Evolutionary conservation across 768 basidiomycete species (phyloP).

Genomic region (Coprinellus aureogranulatus): DNA sequence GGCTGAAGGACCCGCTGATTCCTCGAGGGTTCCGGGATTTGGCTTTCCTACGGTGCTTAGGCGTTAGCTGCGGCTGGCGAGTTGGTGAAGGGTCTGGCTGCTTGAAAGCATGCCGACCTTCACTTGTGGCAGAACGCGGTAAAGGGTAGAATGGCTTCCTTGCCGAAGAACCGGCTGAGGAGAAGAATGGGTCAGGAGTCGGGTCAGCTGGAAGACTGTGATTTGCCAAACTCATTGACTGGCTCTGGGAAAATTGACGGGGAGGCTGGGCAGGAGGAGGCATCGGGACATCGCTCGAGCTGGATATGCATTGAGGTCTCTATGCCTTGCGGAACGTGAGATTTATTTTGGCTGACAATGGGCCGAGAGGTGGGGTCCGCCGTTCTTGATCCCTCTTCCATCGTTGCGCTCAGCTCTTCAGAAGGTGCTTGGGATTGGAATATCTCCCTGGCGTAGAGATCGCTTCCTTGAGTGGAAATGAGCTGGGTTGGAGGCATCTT

Average conservation of each 20-base stretch:
- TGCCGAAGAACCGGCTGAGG: background rate
- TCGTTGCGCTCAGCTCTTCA: too few relatives aligned
- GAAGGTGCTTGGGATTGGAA: background rate
- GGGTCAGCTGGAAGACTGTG: background rate
- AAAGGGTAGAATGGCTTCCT: background rate
- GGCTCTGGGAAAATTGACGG: background rate
- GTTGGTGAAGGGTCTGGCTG: too few relatives aligned
- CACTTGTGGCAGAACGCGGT: background rate
- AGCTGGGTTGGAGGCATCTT: background rate
- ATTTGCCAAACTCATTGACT: background rate
- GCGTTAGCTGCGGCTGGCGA: too few relatives aligned
- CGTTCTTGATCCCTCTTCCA: too few relatives aligned
- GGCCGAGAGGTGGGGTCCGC: background rate
- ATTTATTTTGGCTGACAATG: background rate
- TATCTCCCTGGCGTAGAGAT: slow-evolving; percentile 4
- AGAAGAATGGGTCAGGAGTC: background rate
- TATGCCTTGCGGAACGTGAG: background rate
- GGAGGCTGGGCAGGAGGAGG: background rate
- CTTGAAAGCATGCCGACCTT: background rate
- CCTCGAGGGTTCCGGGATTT: too few relatives aligned
- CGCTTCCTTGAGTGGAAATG: background rate
- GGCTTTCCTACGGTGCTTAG: too few relatives aligned
- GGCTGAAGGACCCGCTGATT: too few relatives aligned
- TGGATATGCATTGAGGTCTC: background rate
- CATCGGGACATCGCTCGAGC: background rate